Base-by-base conservation (phyloP, 805 yeast genomes). In the Monosporozyma aerobia region DNA sequence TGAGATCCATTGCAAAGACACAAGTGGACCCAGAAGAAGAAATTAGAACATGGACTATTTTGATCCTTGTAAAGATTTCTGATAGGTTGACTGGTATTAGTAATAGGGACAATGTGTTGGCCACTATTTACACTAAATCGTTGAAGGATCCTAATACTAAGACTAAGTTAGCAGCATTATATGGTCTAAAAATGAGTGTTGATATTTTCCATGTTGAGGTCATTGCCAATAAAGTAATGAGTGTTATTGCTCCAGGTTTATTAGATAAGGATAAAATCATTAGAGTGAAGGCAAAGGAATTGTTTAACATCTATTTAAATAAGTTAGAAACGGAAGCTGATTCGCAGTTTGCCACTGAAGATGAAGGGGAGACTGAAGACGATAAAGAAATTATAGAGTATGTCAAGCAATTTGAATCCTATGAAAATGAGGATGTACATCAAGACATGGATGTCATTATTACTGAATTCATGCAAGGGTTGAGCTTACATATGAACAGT, bases 61-160 rank as follows among this genome's bases (percentile, higher is more conserved):
- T 65, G 3, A 57, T 63, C 2, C 57, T 64, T 5, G 58, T 64
- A 1, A 56, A 54, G 29, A 59, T 66, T 2, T 57, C 67, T 1
- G 55, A 58, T n/a, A 53, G 61, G 25, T 56, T 69, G 3, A 70
- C 73, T 1, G 53, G 59, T 2, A 53, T 62, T 8, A 56, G 59
- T 16, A 66, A 60, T 37, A 76, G 90, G 53, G 75, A 87, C 9
- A 82, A 81, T 23, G 96, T 94, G 2, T 71, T 94, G 48, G 82
- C 89, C 2, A 89, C 97, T 1, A 98, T 97, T 0, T 85, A 87
- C 59, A 79, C 87, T 2, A 84, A 90, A 60, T 85, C 95, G 0
- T 73, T 92, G 47, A 83, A 82, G 60, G 99, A 92, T 67, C 77
- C 90, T 0, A 82, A 81, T 61, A 75, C 82, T 2, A 89, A 86